A percentile compares a stretch with the other conserved stretches of the same genome.
Evolutionary conservation across 495 filamentous ascomycete species (phyloP).

Genomic region (Hypomontagnella submonticulosa): DNA sequence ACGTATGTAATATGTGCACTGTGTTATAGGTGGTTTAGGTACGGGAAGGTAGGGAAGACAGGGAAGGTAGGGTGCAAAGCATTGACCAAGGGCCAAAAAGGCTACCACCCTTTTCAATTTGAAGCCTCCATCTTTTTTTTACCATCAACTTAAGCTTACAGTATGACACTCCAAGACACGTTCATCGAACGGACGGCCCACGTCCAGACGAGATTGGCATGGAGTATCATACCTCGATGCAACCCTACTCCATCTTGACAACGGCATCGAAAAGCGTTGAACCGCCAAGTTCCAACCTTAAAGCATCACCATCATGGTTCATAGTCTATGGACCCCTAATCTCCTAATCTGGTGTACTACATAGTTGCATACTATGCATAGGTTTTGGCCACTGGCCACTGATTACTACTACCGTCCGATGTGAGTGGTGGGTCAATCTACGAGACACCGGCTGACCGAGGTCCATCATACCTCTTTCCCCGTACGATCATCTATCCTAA

Average conservation of each 20-base stretch:
- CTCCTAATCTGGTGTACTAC: constrained; percentile 21
- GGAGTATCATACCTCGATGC: constrained; percentile 21
- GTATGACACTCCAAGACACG: constrained; percentile 17
- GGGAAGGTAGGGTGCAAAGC: background rate
- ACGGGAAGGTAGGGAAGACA: too few relatives aligned
- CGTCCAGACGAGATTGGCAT: constrained; percentile 26
- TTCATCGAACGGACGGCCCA: constrained; percentile 14
- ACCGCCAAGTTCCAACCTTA: constrained; percentile 23
- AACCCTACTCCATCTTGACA: constrained; percentile 35
- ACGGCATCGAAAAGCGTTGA: constrained; percentile 22
- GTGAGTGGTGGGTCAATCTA: constrained; percentile 26
- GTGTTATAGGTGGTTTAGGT: too few relatives aligned
- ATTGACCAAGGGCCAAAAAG: constrained; percentile 9
- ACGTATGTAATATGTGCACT: too few relatives aligned
- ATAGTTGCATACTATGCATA: too few relatives aligned
- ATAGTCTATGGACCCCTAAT: constrained; percentile 26
- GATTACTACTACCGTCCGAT: constrained; percentile 15
- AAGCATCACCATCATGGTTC: constrained; percentile 13
- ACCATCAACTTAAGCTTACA: constrained; percentile 26
- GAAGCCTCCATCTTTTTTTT: constrained; percentile 10
- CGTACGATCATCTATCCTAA: constrained; percentile 33
- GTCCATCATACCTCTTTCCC: constrained; percentile 28
- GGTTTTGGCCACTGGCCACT: constrained; percentile 17
- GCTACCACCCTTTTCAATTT: constrained; percentile 5
- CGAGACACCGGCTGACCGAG: constrained; percentile 22